Base-by-base conservation (phyloP, 2,329 filamentous ascomycete species). In the Penicillium sp. region DNA sequence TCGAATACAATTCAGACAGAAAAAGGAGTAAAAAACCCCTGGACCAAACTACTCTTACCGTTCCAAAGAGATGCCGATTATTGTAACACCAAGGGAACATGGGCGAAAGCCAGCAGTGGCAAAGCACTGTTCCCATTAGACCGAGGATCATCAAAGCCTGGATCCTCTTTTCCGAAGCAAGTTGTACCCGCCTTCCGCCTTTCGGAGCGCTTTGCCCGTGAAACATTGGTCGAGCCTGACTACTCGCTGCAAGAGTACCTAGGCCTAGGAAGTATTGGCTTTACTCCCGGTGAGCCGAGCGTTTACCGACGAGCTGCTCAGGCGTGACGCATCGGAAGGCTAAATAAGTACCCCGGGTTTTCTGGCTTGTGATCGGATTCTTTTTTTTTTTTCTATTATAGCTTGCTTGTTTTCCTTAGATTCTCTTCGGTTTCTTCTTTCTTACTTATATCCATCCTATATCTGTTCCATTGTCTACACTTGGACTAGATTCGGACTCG, bases 121-220 rank as follows among this genome's bases (percentile, higher is more conserved):
- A 38, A 51, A 49, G 45, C 47, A 57, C 59, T 35, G 29, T 52
- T 52, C 49, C 70, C 70, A 65, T 72, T 72, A 69, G 70, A 70
- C 70, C 70, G 70, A 72, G 70, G 70, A 72, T 70, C 68, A 60
- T 46, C 59, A 55, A 44, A 61, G 60, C 57, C 61, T 69, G 60
- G 68, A 70, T 72, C 70, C 70, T 70, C 67, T 71, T 63, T 72
- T 59, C 70, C 70, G 69, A 72, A 64, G 61, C 62, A 61, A 59
- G 42, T 35, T 58, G 57, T 58, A 64, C 66, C 62, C 66, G 61
- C 59, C 27, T 53, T 61, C 61, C 61, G 61, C 56, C 52, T 55
- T 61, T 66, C 66, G 61, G 67, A 62, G 60, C 56, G 7, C 46
- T 51, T 62, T 56, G 61, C 63, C 66, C 65, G 61, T 69, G 66